Conservation (phyloP, 2,329 filamentous ascomycete genomes). For the Diaporthe amygdali region DNA sequence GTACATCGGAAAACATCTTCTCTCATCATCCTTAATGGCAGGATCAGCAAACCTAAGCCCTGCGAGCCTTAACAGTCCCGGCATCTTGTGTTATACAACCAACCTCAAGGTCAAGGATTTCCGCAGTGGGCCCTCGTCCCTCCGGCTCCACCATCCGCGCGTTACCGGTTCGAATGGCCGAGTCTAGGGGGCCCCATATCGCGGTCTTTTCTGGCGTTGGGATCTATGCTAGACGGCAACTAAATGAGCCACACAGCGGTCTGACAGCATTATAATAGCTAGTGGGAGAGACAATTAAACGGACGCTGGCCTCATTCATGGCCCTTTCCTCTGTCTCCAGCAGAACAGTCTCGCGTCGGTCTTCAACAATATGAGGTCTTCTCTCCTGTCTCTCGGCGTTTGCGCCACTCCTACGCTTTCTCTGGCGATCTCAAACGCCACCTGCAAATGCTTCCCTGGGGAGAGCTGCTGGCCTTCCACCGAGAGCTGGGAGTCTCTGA, state of each 20-base stretch:
- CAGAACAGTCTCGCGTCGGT: background rate
- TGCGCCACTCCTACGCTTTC: constrained; percentile 2
- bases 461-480: constrained; percentile 13
- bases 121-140: background rate
- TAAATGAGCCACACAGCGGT: background rate
- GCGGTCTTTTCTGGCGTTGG: background rate
- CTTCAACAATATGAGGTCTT: background rate
- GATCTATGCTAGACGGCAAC: background rate
- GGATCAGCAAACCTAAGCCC: background rate
- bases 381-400: background rate
- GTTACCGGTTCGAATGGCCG: background rate
- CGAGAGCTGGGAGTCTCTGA: background rate
- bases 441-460: constrained; percentile 13
- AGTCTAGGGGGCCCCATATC: background rate
- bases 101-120: background rate
- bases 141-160: background rate
- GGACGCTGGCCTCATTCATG: background rate
- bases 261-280: background rate
- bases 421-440: background rate
- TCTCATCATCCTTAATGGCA: background rate
- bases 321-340: background rate
- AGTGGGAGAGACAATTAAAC: background rate
- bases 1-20: background rate
- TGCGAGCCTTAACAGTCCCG: background rate
- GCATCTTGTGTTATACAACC: background rate